Evolutionary conservation across 148 eudicot genomes (phyloP), one percentile per base, ranked within the genome.

Genomic region (Suaeda aralocaspica): DNA sequence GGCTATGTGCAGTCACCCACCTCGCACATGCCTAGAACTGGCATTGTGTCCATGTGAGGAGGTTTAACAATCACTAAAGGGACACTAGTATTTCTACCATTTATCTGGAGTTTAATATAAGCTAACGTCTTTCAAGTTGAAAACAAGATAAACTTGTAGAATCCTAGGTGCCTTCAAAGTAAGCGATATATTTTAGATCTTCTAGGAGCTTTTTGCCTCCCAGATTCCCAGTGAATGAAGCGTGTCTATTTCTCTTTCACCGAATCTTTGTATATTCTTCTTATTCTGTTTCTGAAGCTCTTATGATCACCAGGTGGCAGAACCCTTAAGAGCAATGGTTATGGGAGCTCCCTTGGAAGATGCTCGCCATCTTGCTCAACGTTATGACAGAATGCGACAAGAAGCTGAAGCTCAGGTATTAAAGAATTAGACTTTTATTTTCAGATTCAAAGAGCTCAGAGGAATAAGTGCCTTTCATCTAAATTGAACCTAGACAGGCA

Each of bases 331-430:
- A 84, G 95, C 98, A 60, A 93, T 90, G 98, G 98, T 93, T 66
- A 80, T 93, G 91, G 98, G 98, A 78, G 98, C 98, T 79, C 96
- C 98, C 45, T 82, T 93, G 67, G 98, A 93, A 68, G 98, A 93
- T 78, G 98, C 98, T 82, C 89, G 96, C 57, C 98, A 93, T 84
- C 96, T 93, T 68, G 95, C 95, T 77, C 98, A 93, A 73, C 88
- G 98, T 66, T 93, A 93, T 74, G 98, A 90, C 73, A 75, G 89
- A 80, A 87, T 91, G 89, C 88, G 98, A 56, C 98, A 93, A 89
- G 98, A 93, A 78, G 95, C 98, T 69, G 98, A 93, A 81, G 92
- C 95, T 67, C 98, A 93, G 98, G 98, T 93, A 77, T 70, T 57
- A 31, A 75, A 34, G 21, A 64, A 64, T 18, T 34, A 58, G 44